Evolutionary conservation across 2,329 filamentous ascomycete genomes (phyloP).

Genomic region (Aureobasidium subglaciale): DNA sequence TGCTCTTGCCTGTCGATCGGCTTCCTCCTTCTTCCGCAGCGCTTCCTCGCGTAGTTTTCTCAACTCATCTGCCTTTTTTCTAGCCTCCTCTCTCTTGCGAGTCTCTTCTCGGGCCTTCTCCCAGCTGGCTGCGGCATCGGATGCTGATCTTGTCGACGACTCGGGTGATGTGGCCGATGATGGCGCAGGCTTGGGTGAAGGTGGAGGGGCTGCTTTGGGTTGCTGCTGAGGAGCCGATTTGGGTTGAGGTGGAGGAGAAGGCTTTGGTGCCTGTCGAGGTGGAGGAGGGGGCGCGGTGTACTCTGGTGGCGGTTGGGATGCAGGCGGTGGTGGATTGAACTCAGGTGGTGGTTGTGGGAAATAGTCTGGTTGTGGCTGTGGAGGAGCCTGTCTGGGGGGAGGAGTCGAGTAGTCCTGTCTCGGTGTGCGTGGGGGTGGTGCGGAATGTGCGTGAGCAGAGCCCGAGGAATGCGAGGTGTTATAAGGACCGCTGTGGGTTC

Average conservation of each 20-base stretch:
- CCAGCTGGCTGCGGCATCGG: constrained; percentile 37
- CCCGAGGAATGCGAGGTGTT: constrained; percentile 19
- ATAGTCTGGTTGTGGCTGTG: constrained; percentile 10
- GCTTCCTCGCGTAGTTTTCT: constrained; percentile 53
- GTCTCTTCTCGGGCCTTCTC: constrained; percentile 64
- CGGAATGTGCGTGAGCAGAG: constrained; percentile 15
- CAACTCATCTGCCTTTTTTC: constrained; percentile 50
- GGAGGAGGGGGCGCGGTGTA: constrained; percentile 18
- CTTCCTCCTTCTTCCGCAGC: constrained; percentile 41
- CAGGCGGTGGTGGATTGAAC: constrained; percentile 2
- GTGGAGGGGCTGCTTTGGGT: constrained; percentile 15
- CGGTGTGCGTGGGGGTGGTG: constrained; percentile 1
- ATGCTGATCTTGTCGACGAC: constrained; percentile 27
- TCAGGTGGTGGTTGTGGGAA: neutral
- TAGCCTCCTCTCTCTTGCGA: constrained; percentile 56
- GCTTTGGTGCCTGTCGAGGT: constrained; percentile 12
- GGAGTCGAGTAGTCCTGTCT: constrained; percentile 18
- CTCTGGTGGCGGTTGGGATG: constrained; percentile 11
- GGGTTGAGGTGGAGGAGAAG: constrained; percentile 18
- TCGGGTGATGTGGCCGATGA: constrained; percentile 21
- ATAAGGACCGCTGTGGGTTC: constrained; percentile 17
- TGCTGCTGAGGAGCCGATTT: constrained; percentile 18
- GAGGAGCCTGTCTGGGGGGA: constrained; percentile 15
- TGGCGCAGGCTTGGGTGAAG: constrained; percentile 9
- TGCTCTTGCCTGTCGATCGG: constrained; percentile 37